These are phyloP conservation scores for Epichloe glyceriae DNA, from an alignment of 2,329 filamentous ascomycete species.

Conservation along the genomic window DNA sequence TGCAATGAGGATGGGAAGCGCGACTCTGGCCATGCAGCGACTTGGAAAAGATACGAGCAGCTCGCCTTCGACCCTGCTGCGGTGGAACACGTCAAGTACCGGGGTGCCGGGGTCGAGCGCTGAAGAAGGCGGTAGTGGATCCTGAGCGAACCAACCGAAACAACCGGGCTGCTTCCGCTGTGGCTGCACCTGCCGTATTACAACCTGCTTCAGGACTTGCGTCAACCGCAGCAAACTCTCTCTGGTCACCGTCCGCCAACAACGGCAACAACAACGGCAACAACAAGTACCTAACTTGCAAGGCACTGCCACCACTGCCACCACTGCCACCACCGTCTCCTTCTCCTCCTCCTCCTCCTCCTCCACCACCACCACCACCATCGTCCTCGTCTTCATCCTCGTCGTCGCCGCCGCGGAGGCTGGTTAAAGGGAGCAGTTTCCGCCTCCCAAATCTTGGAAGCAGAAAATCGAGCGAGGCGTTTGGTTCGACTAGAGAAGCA, in stretches of 20 bases:
- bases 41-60: neutral
- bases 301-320: neutral
- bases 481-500: slow-evolving; percentile 4
- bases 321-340: neutral
- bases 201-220: too few relatives aligned
- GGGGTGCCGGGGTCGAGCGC: slow-evolving; percentile 7
- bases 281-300: neutral
- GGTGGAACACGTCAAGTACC: slow-evolving; percentile 6
- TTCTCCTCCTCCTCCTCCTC: too few relatives aligned
- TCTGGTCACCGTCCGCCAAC: neutral
- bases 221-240: neutral
- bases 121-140: slow-evolving; percentile 2
- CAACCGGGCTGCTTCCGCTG: slow-evolving; percentile 11
- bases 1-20: slow-evolving; percentile 34
- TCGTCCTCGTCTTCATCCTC: neutral
- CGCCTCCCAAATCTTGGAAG: slow-evolving; percentile 13
- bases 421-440: slow-evolving; percentile 17
- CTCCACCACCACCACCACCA: neutral
- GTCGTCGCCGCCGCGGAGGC: slow-evolving; percentile 7
- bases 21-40: slow-evolving; percentile 35
- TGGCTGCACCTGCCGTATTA: neutral
- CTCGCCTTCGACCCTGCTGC: neutral
- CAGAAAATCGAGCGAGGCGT: slow-evolving; percentile 15
- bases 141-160: neutral
- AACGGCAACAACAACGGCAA: neutral